These are phyloP conservation scores for Pyrenochaeta sp. DNA, from an alignment of 2,329 filamentous ascomycete genomes.

Conservation along the genomic window DNA sequence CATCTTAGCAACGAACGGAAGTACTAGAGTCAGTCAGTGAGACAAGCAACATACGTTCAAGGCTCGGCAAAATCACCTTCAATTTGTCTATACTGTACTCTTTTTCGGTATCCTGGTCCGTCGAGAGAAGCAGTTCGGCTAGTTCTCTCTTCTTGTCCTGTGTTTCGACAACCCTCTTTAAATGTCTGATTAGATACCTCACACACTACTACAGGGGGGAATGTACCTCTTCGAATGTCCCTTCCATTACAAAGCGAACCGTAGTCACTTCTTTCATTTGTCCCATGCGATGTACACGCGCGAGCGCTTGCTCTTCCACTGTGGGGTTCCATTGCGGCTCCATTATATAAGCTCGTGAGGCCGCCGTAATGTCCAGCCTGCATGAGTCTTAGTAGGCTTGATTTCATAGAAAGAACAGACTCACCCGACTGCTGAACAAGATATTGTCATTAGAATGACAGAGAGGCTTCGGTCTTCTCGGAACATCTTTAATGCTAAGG, in stretches of 20 bases:
- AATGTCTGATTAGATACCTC: neutral
- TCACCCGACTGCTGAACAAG: conserved; percentile 62
- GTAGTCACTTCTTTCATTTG: conserved; percentile 42
- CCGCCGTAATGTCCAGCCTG: conserved; percentile 58
- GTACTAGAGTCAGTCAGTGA: neutral
- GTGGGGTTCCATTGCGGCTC: conserved; percentile 60
- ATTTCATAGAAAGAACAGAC: conserved; percentile 9
- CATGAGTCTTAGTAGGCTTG: neutral
- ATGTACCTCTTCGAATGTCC: conserved; percentile 50
- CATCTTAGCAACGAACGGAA: neutral
- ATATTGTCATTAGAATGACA: conserved; percentile 58
- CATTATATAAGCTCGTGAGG: conserved; percentile 59
- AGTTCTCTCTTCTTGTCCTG: conserved; percentile 10
- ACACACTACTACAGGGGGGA: neutral
- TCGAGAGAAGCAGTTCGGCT: conserved; percentile 8
- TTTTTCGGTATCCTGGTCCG: neutral
- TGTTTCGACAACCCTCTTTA: conserved; percentile 11
- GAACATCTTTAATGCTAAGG: conserved; percentile 54
- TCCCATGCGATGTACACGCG: conserved; percentile 30
- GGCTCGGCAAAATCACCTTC: neutral
- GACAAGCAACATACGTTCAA: neutral
- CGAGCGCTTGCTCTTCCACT: conserved; percentile 55
- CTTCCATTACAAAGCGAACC: conserved; percentile 47
- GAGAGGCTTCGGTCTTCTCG: conserved; percentile 45
- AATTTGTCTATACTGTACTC: conserved; percentile 1